Conservation (phyloP, 768 basidiomycete genomes). For the Trametes coccinea region DNA sequence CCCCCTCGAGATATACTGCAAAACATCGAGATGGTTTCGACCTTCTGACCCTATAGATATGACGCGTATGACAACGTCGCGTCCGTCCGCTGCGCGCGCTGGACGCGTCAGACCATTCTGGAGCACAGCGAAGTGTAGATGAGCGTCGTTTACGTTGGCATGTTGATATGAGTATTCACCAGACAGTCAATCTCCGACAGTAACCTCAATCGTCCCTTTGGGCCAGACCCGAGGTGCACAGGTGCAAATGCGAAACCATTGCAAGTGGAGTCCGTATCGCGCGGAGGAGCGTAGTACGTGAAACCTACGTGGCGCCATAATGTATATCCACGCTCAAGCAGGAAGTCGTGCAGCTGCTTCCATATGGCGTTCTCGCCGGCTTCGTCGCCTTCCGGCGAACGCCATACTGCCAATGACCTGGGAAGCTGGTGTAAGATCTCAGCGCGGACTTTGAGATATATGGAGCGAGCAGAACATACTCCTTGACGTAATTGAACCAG, state of each 20-base stretch:
- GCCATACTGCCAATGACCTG: background rate
- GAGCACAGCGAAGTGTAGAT: background rate
- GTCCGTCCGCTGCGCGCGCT: background rate
- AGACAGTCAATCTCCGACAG: background rate
- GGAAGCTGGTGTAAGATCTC: background rate
- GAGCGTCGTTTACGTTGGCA: background rate
- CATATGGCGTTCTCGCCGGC: background rate
- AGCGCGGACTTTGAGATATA: no score
- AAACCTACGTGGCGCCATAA: background rate
- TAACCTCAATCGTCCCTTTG: background rate
- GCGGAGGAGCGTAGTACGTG: background rate
- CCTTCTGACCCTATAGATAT: background rate
- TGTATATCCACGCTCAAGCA: background rate
- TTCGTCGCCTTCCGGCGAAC: background rate
- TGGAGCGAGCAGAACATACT: no score
- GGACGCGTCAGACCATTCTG: slow-evolving; percentile 3
- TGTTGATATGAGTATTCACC: background rate
- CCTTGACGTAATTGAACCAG: no score
- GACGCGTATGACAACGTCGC: slow-evolving; percentile 11
- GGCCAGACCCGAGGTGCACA: background rate
- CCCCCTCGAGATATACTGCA: slow-evolving; percentile 25
- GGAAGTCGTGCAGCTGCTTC: background rate
- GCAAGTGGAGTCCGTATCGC: background rate
- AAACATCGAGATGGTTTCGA: slow-evolving; percentile 21
- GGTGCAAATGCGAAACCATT: slow-evolving; percentile 3